phyloP scores from a whole-genome alignment of 1,284 basidiomycete genomes.

The Apiotrichum gracile region DNA sequence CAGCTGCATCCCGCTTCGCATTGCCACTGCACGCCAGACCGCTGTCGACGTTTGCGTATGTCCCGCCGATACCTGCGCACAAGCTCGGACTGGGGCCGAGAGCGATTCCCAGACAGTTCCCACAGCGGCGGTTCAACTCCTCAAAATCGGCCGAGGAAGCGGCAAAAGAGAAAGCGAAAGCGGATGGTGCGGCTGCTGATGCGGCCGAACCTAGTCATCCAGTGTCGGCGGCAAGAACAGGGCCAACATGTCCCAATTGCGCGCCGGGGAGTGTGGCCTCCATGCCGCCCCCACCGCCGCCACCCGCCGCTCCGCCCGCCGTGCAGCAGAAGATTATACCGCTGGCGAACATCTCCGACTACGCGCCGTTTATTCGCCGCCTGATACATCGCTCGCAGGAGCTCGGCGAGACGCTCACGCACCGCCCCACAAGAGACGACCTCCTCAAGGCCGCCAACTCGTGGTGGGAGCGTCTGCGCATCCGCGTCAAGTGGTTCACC shows the following conservation, averaged over 20 bases:
- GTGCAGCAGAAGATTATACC: background rate
- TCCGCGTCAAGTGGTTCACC: constrained; percentile 97
- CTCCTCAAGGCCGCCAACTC: constrained; percentile 77
- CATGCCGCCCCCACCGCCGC: background rate
- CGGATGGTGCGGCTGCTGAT: background rate
- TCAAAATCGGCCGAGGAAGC: background rate
- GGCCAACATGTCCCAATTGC: background rate
- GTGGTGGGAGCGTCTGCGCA: constrained; percentile 82
- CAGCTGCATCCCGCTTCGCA: too few species aligned
- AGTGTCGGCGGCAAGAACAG: background rate
- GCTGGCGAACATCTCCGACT: constrained; percentile 51
- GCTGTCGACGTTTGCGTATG: too few species aligned
- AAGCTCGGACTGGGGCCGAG: too few species aligned
- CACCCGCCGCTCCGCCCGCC: constrained; percentile 9
- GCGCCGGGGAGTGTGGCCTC: background rate
- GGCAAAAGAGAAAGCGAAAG: background rate
- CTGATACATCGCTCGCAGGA: constrained; percentile 47
- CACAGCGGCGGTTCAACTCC: constrained; percentile 1
- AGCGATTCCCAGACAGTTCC: background rate
- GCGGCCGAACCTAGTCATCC: background rate
- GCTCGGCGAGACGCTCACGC: constrained; percentile 50
- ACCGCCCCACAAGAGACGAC: constrained; percentile 78
- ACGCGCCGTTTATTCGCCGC: constrained; percentile 70
- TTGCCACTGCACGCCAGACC: too few species aligned
- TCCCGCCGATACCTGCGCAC: too few species aligned